Evolutionary conservation across 257 asterid species (phyloP).

Genomic region (Nicotiana knightiana): DNA sequence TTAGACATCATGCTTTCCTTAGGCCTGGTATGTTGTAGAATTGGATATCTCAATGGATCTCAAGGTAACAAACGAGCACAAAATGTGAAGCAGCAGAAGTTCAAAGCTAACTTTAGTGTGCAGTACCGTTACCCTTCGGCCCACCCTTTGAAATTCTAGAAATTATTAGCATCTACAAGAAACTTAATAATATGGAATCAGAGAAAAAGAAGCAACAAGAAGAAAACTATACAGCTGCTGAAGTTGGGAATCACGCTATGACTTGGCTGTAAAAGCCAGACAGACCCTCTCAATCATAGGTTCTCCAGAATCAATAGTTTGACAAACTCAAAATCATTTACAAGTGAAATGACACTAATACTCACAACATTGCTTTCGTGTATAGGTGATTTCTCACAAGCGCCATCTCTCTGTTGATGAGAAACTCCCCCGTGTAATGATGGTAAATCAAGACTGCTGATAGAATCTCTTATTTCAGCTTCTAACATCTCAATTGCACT

Average conservation of each 20-base stretch:
- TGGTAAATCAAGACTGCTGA: conserved; percentile 24
- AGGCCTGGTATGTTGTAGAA: neutral
- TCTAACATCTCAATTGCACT: conserved; percentile 84
- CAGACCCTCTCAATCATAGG: neutral
- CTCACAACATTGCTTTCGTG: conserved; percentile 45
- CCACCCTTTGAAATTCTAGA: neutral
- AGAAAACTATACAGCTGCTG: neutral
- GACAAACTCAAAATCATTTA: neutral
- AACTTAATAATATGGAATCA: neutral
- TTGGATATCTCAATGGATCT: neutral
- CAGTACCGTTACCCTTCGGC: neutral
- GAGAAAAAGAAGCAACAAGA: neutral
- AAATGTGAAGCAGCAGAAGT: neutral
- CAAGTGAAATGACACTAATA: neutral
- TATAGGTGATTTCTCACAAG: conserved; percentile 23
- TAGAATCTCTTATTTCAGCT: conserved; percentile 52
- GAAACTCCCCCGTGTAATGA: conserved; percentile 19
- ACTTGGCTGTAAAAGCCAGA: neutral
- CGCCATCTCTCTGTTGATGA: conserved; percentile 36
- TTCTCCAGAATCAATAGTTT: neutral
- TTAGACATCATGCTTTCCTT: neutral
- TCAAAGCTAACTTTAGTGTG: neutral
- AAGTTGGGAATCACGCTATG: neutral
- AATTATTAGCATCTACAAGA: neutral
- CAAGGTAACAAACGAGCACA: neutral